Base-by-base conservation (phyloP, 805 yeast genomes). In the Kazachstania taianensis region DNA sequence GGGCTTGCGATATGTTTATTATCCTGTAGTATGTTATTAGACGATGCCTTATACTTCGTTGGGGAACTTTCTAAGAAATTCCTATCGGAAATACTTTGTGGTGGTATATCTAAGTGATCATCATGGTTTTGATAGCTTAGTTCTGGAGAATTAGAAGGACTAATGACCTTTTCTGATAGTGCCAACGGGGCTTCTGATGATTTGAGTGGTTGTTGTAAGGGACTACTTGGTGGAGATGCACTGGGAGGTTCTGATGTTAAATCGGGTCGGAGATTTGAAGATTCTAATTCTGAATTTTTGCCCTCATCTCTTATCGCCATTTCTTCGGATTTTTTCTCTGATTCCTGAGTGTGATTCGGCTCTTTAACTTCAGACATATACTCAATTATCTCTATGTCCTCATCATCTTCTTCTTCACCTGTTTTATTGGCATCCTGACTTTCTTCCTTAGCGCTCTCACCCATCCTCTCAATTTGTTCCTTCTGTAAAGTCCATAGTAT, bases 311-410 rank as follows among this genome's bases (percentile, higher is more conserved):
- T n/a, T n/a, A n/a, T n/a, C n/a, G n/a, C n/a, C n/a, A n/a, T n/a
- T n/a, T n/a, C n/a, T n/a, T n/a, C n/a, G n/a, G n/a, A n/a, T n/a
- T n/a, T n/a, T n/a, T n/a, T n/a, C n/a, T n/a, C n/a, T n/a, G n/a
- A n/a, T n/a, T 16, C 12, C 10, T 9, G 16, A 13, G 15, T 6
- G n/a, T 26, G 12, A 18, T n/a, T 4, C 16, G 20, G 20, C 3
- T 18, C 23, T 13, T 35, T 9, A 22, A n/a, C 12, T 9, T 41
- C 33, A 16, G 42, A 13, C 25, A 35, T 38, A 34, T 48, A 37
- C 35, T 55, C 57, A n/a, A 55, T 46, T 5, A 55, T 57, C 39
- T 57, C 59, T 30, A 57, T 37, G 35, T 50, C 57, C 15, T 48
- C 55, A 23, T 53, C 55, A 19, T 48, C 47, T 8, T 47, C 22